Evolutionary conservation across 257 asterid species (phyloP), one percentile per base, ranked within the genome.

Genomic region (Nicotiana otophora): DNA sequence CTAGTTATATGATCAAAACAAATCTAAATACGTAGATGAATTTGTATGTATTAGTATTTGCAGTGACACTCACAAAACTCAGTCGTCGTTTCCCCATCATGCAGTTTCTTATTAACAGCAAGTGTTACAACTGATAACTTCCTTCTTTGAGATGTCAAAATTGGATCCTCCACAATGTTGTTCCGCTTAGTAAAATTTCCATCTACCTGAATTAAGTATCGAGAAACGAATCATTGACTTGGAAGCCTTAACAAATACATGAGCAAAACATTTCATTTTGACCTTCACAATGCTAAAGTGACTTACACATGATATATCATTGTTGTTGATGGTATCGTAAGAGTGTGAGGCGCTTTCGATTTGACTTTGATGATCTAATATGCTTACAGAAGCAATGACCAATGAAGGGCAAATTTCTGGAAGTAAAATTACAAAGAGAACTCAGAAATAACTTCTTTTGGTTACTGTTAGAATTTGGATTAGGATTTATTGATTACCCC

Each of bases 321-420:
- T 63, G 75, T 42, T 81, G 5, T 48, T 81, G 57, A 62, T 83
- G 23, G 68, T 9, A 64, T 68, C 85, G 16, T 30, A 4, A 53
- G 54, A 23, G 23, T 78, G 26, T 61, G 76, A 82, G 20, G 66
- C 39, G 72, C 60, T 80, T 72, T 86, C 89, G 67, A n/a, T 42
- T 63, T 39, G 81, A 20, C 62, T 62, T 82, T 82, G 88, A 36
- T 55, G 62, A 20, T 80, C 58, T 20, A 55, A 57, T 23, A 76
- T 5, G 28, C 86, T 85, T 81, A 66, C 88, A 53, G 82, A 68
- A 39, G 83, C 63, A 65, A 54, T 65, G 69, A 81, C 87, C 23
- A 80, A 58, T 75, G 88, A 84, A 66, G 91, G 85, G 57, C 84
- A 82, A 81, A 84, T 86, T 79, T 92, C 94, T 91, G 89, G 80